These are phyloP conservation scores for Quercus lobata DNA, from an alignment of 331 rosid genomes.

Conservation along the genomic window DNA sequence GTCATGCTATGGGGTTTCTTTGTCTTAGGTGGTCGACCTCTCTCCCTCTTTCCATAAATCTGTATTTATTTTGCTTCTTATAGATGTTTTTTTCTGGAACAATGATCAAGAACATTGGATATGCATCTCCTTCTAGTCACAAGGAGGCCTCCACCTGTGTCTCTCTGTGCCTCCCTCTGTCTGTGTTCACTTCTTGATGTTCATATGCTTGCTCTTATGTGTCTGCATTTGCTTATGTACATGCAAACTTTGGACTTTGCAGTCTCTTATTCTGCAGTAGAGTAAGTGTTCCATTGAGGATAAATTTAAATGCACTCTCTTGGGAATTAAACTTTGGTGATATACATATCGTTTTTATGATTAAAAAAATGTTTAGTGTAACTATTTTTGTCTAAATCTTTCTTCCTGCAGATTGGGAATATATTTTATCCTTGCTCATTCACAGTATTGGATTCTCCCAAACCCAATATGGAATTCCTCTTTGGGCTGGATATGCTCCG, in stretches of 20 bases:
- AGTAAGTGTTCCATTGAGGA: background rate
- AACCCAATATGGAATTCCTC: conserved; percentile 93
- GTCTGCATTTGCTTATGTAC: background rate
- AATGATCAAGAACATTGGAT: background rate
- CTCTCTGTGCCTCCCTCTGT: background rate
- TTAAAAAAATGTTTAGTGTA: background rate
- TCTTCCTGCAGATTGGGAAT: conserved; percentile 64
- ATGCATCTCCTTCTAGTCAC: background rate
- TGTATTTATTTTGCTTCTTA: background rate
- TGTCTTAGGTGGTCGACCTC: background rate
- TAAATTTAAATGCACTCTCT: background rate
- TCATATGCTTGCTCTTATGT: background rate
- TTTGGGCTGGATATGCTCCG: conserved; percentile 97
- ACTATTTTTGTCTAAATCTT: conserved; percentile 1
- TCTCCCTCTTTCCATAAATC: background rate
- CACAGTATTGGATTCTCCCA: conserved; percentile 77
- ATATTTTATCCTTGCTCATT: conserved; percentile 94
- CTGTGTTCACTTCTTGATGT: background rate
- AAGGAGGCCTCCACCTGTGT: background rate
- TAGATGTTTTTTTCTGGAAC: background rate
- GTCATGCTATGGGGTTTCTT: background rate
- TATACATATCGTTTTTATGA: background rate
- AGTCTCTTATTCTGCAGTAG: background rate
- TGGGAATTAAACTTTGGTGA: conserved; percentile 7
- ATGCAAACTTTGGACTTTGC: background rate